Evolutionary conservation across 805 yeast species (phyloP), one percentile per base, ranked within the genome.

Genomic region (Candida insectorum): DNA sequence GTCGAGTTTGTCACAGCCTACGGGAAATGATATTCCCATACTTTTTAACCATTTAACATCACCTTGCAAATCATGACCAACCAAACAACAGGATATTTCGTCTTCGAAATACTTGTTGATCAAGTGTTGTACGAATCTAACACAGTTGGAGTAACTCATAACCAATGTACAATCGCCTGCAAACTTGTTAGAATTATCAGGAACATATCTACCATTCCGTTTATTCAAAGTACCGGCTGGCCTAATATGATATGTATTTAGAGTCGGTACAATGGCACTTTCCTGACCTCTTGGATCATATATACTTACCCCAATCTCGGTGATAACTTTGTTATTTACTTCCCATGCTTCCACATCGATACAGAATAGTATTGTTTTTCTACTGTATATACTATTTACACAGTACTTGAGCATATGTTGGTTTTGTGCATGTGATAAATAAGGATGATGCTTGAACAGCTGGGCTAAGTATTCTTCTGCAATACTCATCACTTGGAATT

Each of bases 341-440:
- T 78, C 84, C 57, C 53, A 75, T 0, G 81, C 81, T 48, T 78
- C 85, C 2, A 75, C 58, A 49, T 78, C 84, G 28, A 78, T 52
- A 10, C 72, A 60, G 31, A 77, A 58, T n/a, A 71, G 55, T 3
- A 62, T 56, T 6, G 59, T 30, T 28, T 39, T 41, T 10, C 58
- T 26, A 6, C 43, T 34, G 34, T 47, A 54, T 4, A 52, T 52
- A 10, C 30, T 10, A 7, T 28, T 26, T 35, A 54, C 43, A 25
- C 40, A 31, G 3, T 29, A 15, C 19, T 31, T 22, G 22, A 51
- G 31, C 24, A 24, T 10, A 6, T 22, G 10, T 5, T 33, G 29
- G 9, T 14, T 19, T 2, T 29, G 36, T 1, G 28, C 32, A 22
- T 43, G 23, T 8, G 17, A 14, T 7, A 43, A 19, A 3, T 18